These are phyloP conservation scores for Hypoxylon sp. DNA, from an alignment of 2,329 filamentous ascomycete species.

Conservation along the genomic window DNA sequence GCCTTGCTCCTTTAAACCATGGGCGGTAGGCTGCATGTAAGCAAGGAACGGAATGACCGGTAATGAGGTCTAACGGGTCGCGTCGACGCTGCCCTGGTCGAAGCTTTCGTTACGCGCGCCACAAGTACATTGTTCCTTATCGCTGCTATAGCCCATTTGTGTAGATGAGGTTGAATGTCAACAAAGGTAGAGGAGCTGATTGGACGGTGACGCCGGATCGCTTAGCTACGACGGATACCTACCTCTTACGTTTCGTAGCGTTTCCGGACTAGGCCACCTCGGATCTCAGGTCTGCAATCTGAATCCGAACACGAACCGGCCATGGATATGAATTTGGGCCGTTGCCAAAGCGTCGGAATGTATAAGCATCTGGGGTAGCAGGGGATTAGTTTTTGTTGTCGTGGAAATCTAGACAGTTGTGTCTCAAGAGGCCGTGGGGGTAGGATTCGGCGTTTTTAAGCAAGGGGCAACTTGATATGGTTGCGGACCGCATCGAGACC, in stretches of 20 bases:
- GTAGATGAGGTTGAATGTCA: conserved; percentile 22
- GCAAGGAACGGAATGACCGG: neutral
- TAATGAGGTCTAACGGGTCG: conserved; percentile 5
- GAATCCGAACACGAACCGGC: conserved; percentile 34
- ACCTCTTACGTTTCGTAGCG: conserved; percentile 33
- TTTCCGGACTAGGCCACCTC: conserved; percentile 24
- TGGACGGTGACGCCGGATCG: conserved; percentile 21
- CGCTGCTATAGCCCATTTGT: conserved; percentile 9
- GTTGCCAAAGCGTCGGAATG: conserved; percentile 13
- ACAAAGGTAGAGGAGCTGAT: conserved; percentile 19
- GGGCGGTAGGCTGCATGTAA: conserved; percentile 18
- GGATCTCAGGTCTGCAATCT: conserved; percentile 35
- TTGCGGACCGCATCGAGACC: conserved; percentile 11
- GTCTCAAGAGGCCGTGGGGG: conserved; percentile 19
- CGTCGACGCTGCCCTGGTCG: neutral
- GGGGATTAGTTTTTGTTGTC: conserved; percentile 11
- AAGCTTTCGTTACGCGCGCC: neutral
- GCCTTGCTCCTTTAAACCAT: neutral
- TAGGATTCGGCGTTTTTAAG: conserved; percentile 14
- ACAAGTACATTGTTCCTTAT: conserved; percentile 4
- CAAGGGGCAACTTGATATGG: neutral
- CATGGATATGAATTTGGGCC: conserved; percentile 11
- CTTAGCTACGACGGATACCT: conserved; percentile 27
- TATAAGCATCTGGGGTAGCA: conserved; percentile 2
- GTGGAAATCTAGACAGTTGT: conserved; percentile 20